phyloP scores from a whole-genome alignment of 2,329 filamentous ascomycete species.

The Colletotrichum sp. region DNA sequence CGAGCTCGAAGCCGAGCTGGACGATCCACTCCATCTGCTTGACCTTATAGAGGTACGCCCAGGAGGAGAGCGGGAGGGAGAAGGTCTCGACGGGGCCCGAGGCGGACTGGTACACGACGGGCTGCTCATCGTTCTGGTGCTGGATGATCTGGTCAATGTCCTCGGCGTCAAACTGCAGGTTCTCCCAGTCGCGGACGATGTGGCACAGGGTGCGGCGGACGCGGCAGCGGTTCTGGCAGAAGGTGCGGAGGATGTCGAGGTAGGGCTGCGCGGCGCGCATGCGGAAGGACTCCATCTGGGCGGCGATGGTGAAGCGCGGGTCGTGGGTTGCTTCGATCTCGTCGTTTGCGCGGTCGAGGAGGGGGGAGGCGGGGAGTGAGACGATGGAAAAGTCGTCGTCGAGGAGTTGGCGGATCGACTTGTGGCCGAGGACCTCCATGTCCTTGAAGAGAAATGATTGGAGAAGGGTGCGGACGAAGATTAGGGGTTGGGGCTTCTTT shows the following conservation, averaged over 20 bases:
- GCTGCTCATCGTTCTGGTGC: slow-evolving; percentile 62
- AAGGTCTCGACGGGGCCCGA: slow-evolving; percentile 58
- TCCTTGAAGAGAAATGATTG: slow-evolving; percentile 78
- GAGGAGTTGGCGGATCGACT: slow-evolving; percentile 76
- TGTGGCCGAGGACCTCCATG: slow-evolving; percentile 70
- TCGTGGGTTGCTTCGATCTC: slow-evolving; percentile 77
- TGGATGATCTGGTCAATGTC: slow-evolving; percentile 75
- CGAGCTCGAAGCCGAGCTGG: slow-evolving; percentile 92
- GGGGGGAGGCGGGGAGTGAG: slow-evolving; percentile 72
- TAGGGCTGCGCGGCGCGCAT: slow-evolving; percentile 71
- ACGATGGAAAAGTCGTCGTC: slow-evolving; percentile 82
- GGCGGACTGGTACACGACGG: slow-evolving; percentile 53
- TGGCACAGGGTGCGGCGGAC: slow-evolving; percentile 90
- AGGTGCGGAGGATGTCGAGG: slow-evolving; percentile 80
- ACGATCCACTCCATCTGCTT: slow-evolving; percentile 85
- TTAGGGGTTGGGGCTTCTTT: slow-evolving; percentile 80
- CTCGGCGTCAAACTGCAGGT: slow-evolving; percentile 81
- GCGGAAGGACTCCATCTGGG: slow-evolving; percentile 74
- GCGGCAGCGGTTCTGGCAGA: slow-evolving; percentile 90
- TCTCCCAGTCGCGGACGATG: slow-evolving; percentile 82
- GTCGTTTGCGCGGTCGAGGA: slow-evolving; percentile 78
- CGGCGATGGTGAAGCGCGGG: slow-evolving; percentile 74
- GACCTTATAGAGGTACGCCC: slow-evolving; percentile 92
- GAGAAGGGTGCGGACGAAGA: slow-evolving; percentile 82
- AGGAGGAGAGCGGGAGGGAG: slow-evolving; percentile 80